Conservation (phyloP, 306 rosid species). For the Cucumis melo region DNA sequence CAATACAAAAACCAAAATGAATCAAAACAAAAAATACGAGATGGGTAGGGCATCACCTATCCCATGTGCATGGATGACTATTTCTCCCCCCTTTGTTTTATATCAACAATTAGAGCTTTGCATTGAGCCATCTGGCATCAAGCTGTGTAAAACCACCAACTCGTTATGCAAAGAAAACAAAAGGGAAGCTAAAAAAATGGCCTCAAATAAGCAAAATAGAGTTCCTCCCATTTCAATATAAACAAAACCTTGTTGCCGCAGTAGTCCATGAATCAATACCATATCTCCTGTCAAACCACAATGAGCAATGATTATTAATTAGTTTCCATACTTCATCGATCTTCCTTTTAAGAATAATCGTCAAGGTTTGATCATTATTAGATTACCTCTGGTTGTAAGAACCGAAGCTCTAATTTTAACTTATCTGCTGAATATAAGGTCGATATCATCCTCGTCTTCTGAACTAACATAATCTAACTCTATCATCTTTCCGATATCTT, state of each 20-base stretch:
- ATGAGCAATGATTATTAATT: background rate
- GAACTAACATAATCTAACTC: constrained; percentile 66
- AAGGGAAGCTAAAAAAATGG: background rate
- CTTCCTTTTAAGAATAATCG: background rate
- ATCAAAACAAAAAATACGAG: too few species aligned
- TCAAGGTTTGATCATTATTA: background rate
- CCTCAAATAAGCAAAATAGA: background rate
- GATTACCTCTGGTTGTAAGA: background rate
- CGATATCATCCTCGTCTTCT: constrained; percentile 64
- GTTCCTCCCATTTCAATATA: background rate
- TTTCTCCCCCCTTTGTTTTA: background rate
- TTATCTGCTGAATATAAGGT: constrained; percentile 13
- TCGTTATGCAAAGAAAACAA: background rate
- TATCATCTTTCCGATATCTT: constrained; percentile 46
- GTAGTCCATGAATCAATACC: background rate
- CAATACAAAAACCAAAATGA: too few species aligned
- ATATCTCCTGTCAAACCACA: background rate
- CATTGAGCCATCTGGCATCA: background rate
- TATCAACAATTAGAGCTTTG: background rate
- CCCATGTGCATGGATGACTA: constrained; percentile 31
- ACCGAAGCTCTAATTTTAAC: background rate
- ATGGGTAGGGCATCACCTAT: constrained; percentile 7
- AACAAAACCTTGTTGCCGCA: background rate
- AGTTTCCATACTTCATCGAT: background rate
- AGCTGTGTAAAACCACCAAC: background rate